Conservation (phyloP, 306 rosid species). For the Fagus sylvatica region DNA sequence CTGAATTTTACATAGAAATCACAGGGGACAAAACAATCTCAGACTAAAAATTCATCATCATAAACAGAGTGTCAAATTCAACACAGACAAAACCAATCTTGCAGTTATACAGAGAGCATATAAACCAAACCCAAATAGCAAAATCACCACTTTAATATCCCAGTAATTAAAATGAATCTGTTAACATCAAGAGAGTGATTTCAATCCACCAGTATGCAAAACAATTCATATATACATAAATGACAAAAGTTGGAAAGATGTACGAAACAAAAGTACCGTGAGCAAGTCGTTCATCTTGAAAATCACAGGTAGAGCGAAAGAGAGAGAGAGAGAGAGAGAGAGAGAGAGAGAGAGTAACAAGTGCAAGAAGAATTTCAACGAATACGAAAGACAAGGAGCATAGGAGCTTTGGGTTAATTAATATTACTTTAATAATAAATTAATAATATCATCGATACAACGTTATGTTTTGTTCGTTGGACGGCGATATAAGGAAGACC, state of each 20-base stretch:
- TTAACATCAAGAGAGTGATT: slow-evolving; percentile 15
- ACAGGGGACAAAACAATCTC: neutral
- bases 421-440: slow-evolving; percentile 2
- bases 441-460: slow-evolving; percentile 8
- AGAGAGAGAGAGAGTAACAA: neutral
- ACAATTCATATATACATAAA: neutral
- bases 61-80: neutral
- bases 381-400: slow-evolving; percentile 8
- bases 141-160: neutral
- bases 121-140: slow-evolving; percentile 3
- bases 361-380: neutral
- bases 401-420: neutral
- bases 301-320: slow-evolving; percentile 11
- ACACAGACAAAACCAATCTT: neutral
- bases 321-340: slow-evolving; percentile 9
- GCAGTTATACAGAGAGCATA: neutral
- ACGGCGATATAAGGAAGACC: slow-evolving; percentile 39
- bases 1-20: neutral
- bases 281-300: slow-evolving; percentile 90
- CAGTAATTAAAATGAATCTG: neutral
- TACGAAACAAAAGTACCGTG: slow-evolving; percentile 51
- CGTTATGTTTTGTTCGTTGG: slow-evolving; percentile 29
- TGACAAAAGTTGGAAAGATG: neutral
- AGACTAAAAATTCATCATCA: slow-evolving; percentile 1
- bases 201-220: slow-evolving; percentile 19